These are phyloP conservation scores for Phytophthora megakarya DNA, from an alignment of 352 stramenopile species.

Conservation along the genomic window DNA sequence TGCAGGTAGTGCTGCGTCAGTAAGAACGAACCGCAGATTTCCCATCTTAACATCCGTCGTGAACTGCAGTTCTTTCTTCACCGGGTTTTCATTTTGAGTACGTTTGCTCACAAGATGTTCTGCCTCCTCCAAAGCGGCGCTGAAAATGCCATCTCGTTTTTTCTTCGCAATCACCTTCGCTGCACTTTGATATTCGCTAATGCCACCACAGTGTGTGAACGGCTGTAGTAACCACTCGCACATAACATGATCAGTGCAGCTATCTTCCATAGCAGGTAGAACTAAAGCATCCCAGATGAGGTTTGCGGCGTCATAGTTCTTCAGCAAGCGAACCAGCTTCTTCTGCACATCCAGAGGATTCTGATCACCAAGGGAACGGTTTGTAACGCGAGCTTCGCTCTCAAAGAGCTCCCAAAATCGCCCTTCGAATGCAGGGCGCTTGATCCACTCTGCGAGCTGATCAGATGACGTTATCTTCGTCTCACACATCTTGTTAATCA, in stretches of 20 bases:
- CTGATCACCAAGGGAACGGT: constrained; percentile 44
- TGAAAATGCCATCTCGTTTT: constrained; percentile 72
- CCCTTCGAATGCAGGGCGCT: constrained; percentile 47
- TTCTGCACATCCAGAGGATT: constrained; percentile 68
- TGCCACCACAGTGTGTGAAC: constrained; percentile 66
- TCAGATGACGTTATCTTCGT: constrained; percentile 53
- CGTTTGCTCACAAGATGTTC: constrained; percentile 61
- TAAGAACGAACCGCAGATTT: constrained; percentile 65
- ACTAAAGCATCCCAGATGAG: constrained; percentile 66
- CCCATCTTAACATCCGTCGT: constrained; percentile 68
- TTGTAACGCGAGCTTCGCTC: constrained; percentile 53
- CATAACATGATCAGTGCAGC: constrained; percentile 41
- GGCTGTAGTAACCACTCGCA: constrained; percentile 65
- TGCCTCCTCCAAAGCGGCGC: constrained; percentile 51
- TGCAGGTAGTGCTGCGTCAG: constrained; percentile 57
- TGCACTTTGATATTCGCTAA: constrained; percentile 73
- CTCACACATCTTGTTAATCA: constrained; percentile 64
- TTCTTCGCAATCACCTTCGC: constrained; percentile 68
- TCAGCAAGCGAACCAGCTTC: constrained; percentile 71
- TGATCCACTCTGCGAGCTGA: constrained; percentile 56
- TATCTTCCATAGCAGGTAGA: constrained; percentile 44
- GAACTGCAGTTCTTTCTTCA: constrained; percentile 65
- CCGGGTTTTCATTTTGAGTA: constrained; percentile 38
- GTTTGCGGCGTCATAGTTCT: constrained; percentile 74
- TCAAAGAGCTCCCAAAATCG: constrained; percentile 73